A percentile compares a stretch with the other conserved stretches of the same genome.
These are phyloP conservation scores for Cladosporium sp. DNA, from an alignment of 2,329 filamentous ascomycete species.

Conservation along the genomic window DNA sequence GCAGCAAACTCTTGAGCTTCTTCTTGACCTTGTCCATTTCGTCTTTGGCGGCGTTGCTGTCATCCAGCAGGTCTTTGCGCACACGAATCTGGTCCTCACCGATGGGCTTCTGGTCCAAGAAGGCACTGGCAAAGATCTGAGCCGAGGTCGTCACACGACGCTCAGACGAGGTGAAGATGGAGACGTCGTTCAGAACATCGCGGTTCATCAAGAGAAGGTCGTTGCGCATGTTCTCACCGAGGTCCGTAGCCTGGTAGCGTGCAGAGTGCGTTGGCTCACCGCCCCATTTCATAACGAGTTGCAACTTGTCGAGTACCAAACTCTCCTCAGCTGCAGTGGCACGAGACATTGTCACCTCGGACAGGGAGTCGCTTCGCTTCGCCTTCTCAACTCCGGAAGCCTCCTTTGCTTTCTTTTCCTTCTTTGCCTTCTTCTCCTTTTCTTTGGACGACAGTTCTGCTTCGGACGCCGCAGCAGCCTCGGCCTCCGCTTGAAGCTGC, in stretches of 20 bases:
- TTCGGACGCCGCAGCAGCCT: conserved; percentile 49
- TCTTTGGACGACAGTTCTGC: conserved; percentile 33
- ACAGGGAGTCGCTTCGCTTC: conserved; percentile 74
- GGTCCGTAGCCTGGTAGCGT: conserved; percentile 90
- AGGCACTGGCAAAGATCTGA: conserved; percentile 90
- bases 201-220: conserved; percentile 90
- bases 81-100: conserved; percentile 83
- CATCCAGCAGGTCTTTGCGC: conserved; percentile 90
- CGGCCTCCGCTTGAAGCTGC: conserved; percentile 29
- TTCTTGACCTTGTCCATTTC: conserved; percentile 99
- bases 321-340: conserved; percentile 93
- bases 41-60: conserved; percentile 97
- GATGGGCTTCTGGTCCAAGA: conserved; percentile 81
- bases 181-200: conserved; percentile 85
- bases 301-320: conserved; percentile 88
- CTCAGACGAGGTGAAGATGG: conserved; percentile 94
- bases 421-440: conserved; percentile 38
- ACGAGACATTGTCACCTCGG: conserved; percentile 85
- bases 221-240: conserved; percentile 93
- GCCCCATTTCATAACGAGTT: conserved; percentile 98
- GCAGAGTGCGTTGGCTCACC: conserved; percentile 97
- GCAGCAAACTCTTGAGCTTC: conserved; percentile 88
- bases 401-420: conserved; percentile 16
- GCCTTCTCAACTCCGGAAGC: conserved; percentile 14
- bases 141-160: conserved; percentile 91